Base-by-base conservation (phyloP, 2,329 filamentous ascomycete species). In the Hypoxylon rubiginosum region DNA sequence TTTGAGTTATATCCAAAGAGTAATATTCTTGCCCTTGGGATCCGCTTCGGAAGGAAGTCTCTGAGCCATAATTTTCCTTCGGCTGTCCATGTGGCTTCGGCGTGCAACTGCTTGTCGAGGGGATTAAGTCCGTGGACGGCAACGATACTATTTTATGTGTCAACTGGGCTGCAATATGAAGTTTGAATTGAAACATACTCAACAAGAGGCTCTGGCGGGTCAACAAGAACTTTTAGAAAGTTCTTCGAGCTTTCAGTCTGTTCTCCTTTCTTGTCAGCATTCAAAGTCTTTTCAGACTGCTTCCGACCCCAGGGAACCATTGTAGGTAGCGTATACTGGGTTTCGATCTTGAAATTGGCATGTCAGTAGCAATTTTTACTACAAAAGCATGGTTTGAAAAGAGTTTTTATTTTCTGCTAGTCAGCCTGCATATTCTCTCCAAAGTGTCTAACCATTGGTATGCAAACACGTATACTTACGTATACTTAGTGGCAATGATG, bases 1-100 rank as follows among this genome's bases (percentile, higher is more conserved):
- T 66, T 68, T 4, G 66, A 36, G 43, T 68, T 68, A 17, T 68
- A 68, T 13, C 58, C 58, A 17, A 68, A 68, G 34, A 68, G 51
- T 4, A 68, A 8, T 45, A 68, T 36, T n/a, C 66, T 58, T 28
- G 58, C 62, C 11, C 45, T n/a, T 8, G 58, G 58, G 2, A 46
- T 30, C 15, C 17, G 21, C 3, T 48, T 49, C 7, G 66, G 66
- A 17, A 68, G 66, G 41, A 68, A 66, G 9, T 68, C 66, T 48
- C 32, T 58, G 4, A 68, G 62, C 66, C 66, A 68, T 54, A 68
- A 9, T 17, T 45, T 66, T 3, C 34, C 58, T 4, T 15, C 55
- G 4, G 46, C 48, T 26, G 51, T 68, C 66, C 66, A 68, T 17
- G 62, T 68, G 7, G 46, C 55, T 48, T 62, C 54, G 26, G 66